Conservation (phyloP, 768 basidiomycete genomes). For the Suillus clintonianus region DNA sequence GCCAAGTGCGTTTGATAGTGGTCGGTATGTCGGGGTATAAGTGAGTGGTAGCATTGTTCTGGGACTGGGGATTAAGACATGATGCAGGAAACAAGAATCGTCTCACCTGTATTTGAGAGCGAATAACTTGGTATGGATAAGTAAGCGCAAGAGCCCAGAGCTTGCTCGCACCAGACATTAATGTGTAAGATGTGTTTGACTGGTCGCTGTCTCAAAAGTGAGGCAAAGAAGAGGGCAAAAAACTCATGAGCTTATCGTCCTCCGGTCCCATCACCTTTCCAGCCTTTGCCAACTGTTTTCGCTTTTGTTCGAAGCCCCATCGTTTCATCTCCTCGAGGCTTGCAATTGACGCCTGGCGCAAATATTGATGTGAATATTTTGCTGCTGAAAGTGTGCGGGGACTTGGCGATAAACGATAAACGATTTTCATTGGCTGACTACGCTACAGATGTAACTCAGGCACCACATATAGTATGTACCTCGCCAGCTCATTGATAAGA, state of each 20-base stretch:
- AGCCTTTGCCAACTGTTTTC: conserved; percentile 55
- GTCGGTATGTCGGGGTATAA: conserved; percentile 83
- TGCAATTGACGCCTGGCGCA: too few relatives aligned
- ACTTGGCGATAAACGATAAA: too few relatives aligned
- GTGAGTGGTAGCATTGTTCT: conserved; percentile 69
- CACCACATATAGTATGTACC: too few relatives aligned
- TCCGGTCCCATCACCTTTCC: conserved; percentile 69
- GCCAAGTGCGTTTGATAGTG: conserved; percentile 80
- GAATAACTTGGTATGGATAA: conserved; percentile 97
- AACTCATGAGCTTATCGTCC: conserved; percentile 83
- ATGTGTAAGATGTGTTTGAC: conserved; percentile 89
- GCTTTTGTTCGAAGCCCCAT: conserved; percentile 83
- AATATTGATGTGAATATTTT: too few relatives aligned
- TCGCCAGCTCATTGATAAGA: too few relatives aligned
- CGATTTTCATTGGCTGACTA: too few relatives aligned
- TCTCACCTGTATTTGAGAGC: conserved; percentile 88
- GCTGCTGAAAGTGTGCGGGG: too few relatives aligned
- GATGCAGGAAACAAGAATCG: conserved; percentile 1
- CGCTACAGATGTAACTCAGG: too few relatives aligned
- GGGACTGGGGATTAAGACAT: conserved; percentile 5
- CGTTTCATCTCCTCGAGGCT: conserved; percentile 94
- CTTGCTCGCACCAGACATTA: conserved; percentile 92
- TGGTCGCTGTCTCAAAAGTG: conserved; percentile 30
- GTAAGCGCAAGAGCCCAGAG: conserved; percentile 79
- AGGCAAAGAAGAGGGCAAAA: neutral